A percentile compares a stretch with the other conserved stretches of the same genome.
Evolutionary conservation across 495 filamentous ascomycete genomes (phyloP).

Genomic region (Xylona heveae): DNA sequence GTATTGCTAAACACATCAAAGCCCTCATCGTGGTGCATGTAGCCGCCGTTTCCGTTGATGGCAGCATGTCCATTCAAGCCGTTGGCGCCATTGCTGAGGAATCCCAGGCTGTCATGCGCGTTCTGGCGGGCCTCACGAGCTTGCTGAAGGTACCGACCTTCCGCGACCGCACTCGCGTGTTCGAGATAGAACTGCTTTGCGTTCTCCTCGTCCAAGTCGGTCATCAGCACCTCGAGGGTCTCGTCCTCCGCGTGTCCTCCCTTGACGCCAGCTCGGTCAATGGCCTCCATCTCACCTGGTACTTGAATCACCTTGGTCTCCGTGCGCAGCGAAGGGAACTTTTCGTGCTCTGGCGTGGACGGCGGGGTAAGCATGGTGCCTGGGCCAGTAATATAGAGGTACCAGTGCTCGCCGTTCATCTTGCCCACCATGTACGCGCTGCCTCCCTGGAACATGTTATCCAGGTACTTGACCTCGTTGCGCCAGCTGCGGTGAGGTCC

Average conservation of each 20-base stretch:
- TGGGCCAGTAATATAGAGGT: conserved; percentile 85
- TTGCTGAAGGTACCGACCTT: conserved; percentile 45
- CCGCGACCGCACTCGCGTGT: conserved; percentile 75
- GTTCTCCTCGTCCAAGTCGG: conserved; percentile 78
- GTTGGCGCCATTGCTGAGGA: conserved; percentile 12
- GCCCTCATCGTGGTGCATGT: conserved; percentile 25
- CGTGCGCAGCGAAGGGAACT: conserved; percentile 28
- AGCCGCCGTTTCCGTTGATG: conserved; percentile 12
- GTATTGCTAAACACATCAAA: conserved; percentile 67
- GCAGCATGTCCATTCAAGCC: conserved; percentile 14
- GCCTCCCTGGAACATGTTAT: conserved; percentile 72
- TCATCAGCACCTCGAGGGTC: conserved; percentile 96
- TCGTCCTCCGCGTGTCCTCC: conserved; percentile 39
- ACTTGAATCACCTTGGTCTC: conserved; percentile 44
- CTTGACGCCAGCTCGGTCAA: conserved; percentile 18
- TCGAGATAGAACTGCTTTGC: conserved; percentile 94
- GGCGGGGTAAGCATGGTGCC: conserved; percentile 67
- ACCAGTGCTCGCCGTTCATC: conserved; percentile 99
- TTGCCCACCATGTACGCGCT: conserved; percentile 99
- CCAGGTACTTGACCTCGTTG: conserved; percentile 79
- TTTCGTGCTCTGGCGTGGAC: conserved; percentile 40
- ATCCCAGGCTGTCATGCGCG: conserved; percentile 28
- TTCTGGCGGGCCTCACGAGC: conserved; percentile 32
- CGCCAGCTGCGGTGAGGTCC: conserved; percentile 96
- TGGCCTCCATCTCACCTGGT: conserved; percentile 18